Evolutionary conservation across 768 basidiomycete genomes (phyloP), one percentile per base, ranked within the genome.

Genomic region (Xanthoconium stramineum): DNA sequence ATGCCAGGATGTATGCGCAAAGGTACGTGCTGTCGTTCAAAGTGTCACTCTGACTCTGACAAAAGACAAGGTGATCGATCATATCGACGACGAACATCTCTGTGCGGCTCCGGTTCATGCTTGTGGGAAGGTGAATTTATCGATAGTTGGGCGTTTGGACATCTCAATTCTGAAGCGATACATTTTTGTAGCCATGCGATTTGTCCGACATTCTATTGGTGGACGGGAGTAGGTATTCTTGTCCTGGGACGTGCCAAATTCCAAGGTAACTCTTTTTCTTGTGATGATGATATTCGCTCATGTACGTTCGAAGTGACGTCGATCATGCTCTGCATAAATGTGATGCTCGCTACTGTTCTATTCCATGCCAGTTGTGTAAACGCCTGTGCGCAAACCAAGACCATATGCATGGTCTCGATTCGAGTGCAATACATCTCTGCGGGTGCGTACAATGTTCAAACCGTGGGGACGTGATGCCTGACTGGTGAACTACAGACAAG

Each of bases 21-120:
- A 82, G 72, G 84, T 82, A 33, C n/a, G 61, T 32, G 1, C 3
- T 17, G 13, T 33, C 0, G 17, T 32, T 38, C 1, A 15, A 38
- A 9, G 6, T 6, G 0, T n/a, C 13, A 1, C 17, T 43, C 24
- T 6, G 6, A 44, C 3, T 19, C 37, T 55, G 19, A 59, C 24
- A 1, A 11, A 1, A 5, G 24, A 51, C 11, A 4, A 86, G 83
- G 69, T 78, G 5, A 71, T 74, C 3, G 75, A 74, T 17, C 84
- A 85, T 51, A 39, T 50, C 3, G 83, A 76, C 8, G 75, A 74
- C 0, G 78, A 76, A 11, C 85, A 86, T 59, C 55, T 77, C 47
- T 86, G 84, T 59, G 76, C 82, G 0, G 81, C 83, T 4, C 65
- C 70, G 20, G 61, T 76, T 0, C 85, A 86, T 56, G 76, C 76